Evolutionary conservation across 345 rosid species (phyloP).

Genomic region (Geranium brycei): DNA sequence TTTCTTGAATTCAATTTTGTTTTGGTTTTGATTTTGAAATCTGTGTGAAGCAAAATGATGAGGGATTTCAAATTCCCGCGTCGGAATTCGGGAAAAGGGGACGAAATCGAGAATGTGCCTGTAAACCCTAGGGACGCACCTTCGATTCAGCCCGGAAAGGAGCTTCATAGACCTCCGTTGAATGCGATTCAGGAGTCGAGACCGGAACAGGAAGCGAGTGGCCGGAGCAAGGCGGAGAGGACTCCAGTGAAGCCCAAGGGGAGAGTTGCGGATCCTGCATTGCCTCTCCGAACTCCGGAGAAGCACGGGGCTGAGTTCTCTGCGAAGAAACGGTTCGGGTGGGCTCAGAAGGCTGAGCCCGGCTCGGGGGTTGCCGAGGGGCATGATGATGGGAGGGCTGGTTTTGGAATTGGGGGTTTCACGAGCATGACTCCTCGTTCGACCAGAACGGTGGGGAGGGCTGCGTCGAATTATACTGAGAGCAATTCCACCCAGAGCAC

Average conservation of each 20-base stretch:
- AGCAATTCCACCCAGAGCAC: constrained; percentile 70
- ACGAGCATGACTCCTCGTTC: constrained; percentile 44
- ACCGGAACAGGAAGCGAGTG: constrained; percentile 21
- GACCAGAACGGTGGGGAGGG: constrained; percentile 30
- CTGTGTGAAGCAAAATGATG: constrained; percentile 32
- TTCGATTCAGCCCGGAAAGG: constrained; percentile 28
- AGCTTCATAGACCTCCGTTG: constrained; percentile 50
- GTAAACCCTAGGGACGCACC: constrained; percentile 38
- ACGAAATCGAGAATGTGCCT: constrained; percentile 70
- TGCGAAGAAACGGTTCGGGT: constrained; percentile 47
- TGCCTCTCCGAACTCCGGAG: constrained; percentile 72
- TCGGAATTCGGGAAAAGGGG: constrained; percentile 42
- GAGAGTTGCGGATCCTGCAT: constrained; percentile 31
- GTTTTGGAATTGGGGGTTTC: constrained; percentile 15
- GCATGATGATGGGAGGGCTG: constrained; percentile 18
- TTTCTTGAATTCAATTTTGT: not conserved
- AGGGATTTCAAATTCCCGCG: constrained; percentile 54
- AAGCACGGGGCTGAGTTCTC: constrained; percentile 26
- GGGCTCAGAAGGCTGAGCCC: constrained; percentile 47
- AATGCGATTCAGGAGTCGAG: constrained; percentile 48
- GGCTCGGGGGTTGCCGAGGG: constrained; percentile 2
- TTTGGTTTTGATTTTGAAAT: not conserved
- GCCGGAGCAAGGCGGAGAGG: constrained; percentile 31
- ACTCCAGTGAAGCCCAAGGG: constrained; percentile 61
- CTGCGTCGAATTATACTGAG: constrained; percentile 35